These are phyloP conservation scores for Hemisphaericaspora lyxosophila DNA, from an alignment of 1,139 yeast species.

Conservation along the genomic window DNA sequence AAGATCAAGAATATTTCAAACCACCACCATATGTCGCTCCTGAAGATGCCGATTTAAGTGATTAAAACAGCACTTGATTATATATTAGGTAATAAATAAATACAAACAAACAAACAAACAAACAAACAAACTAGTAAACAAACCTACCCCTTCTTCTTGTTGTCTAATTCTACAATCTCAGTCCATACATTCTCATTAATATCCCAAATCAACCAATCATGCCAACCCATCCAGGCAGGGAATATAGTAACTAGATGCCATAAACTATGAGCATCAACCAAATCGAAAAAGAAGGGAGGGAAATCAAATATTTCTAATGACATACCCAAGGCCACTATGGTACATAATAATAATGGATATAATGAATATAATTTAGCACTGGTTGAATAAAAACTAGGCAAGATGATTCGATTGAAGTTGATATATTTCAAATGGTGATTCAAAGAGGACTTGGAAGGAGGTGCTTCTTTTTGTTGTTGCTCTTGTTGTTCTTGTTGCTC, in stretches of 20 bases:
- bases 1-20: conserved; percentile 77
- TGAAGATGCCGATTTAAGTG: conserved; percentile 27
- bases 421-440: conserved; percentile 30
- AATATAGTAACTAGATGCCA: conserved; percentile 85
- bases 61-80: conserved; percentile 1
- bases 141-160: conserved; percentile 14
- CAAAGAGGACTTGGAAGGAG: no score
- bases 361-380: conserved; percentile 43
- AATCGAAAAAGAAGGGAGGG: conserved; percentile 60
- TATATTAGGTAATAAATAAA: background rate
- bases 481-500: no score
- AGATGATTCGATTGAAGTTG: conserved; percentile 21
- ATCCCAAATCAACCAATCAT: conserved; percentile 52
- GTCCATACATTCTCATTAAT: conserved; percentile 33
- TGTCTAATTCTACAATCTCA: conserved; percentile 10
- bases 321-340: conserved; percentile 68
- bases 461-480: no score
- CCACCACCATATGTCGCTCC: conserved; percentile 51
- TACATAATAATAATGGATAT: conserved; percentile 47
- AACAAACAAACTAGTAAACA: no score
- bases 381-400: conserved; percentile 35
- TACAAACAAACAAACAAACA: no score
- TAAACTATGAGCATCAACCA: conserved; percentile 87
- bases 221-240: conserved; percentile 53
- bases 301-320: conserved; percentile 86